Percentiles rank a stretch among this genome's conserved stretches.
Conservation (phyloP, 257 asterid genomes). For the Oldenlandia corymbosa region DNA sequence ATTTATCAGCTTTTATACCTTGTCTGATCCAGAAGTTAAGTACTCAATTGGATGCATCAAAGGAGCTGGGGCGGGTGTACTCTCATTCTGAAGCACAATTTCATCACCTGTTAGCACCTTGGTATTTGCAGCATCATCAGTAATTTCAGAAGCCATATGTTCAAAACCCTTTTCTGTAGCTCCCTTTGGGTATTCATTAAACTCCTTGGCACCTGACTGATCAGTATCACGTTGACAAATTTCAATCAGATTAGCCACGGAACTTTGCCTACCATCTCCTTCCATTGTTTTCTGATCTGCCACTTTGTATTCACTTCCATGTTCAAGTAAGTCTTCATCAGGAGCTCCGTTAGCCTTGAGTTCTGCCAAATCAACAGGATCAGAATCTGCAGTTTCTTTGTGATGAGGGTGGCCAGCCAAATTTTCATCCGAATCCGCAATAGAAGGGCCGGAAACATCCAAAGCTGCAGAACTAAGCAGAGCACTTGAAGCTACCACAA, state of each 20-base stretch:
- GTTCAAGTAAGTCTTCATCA: constrained; percentile 26
- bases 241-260: constrained; percentile 26
- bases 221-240: constrained; percentile 28
- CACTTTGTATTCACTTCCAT: constrained; percentile 24
- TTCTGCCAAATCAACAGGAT: constrained; percentile 34
- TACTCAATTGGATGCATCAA: constrained; percentile 43
- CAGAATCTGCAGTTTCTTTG: constrained; percentile 29
- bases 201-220: constrained; percentile 31
- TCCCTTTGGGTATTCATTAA: constrained; percentile 27
- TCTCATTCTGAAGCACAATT: constrained; percentile 36
- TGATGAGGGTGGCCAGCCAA: constrained; percentile 25
- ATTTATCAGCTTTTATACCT: constrained; percentile 16
- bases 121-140: constrained; percentile 37
- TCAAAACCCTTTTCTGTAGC: constrained; percentile 33
- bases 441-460: constrained; percentile 26
- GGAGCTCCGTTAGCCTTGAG: constrained; percentile 24
- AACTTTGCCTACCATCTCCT: constrained; percentile 26
- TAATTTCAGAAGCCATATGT: constrained; percentile 24
- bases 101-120: constrained; percentile 41
- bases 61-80: constrained; percentile 44
- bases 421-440: constrained; percentile 37
- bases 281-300: constrained; percentile 28
- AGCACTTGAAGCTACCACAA: constrained; percentile 32
- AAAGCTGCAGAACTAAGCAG: constrained; percentile 27
- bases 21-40: constrained; percentile 35